Base-by-base conservation (phyloP, 2,329 filamentous ascomycete species). In the Nigrospora oryzae region DNA sequence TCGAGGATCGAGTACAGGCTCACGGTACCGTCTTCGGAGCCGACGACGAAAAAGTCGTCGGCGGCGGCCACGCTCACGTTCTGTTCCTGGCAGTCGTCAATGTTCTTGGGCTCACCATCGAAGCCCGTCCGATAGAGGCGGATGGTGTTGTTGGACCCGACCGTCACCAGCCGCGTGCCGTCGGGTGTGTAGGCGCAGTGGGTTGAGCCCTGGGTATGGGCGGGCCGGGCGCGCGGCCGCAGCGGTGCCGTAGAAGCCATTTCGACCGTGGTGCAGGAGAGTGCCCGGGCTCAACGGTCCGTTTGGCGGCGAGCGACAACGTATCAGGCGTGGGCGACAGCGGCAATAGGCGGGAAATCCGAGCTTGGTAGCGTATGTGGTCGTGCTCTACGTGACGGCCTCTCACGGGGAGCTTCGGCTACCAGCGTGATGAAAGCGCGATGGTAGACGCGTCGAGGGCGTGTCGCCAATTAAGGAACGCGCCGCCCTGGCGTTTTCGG, bases 21-120 rank as follows among this genome's bases (percentile, higher is more conserved):
- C 57, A 98, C 89, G n/a, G 86, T 93, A 58, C 94, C 93, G 67
- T 97, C 90, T 64, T 98, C 91, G 16, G 88, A 87, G 28, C 89
- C 93, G 49, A 89, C 82, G 38, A 97, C 80, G 61, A 96, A 95
- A 63, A 86, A 89, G 48, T 85, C 80, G 59, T 91, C 77, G 33
- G 81, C 79, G 16, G 89, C 81, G 30, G 81, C 85, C 17, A 97
- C 79, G 31, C 84, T 82, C 16, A 86, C 74, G 59, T 95, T 95
- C 52, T 87, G 84, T 54, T 96, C 91, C 49, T 86, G 85, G 44
- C 85, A 89, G 51, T 96, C 89, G 61, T 97, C 91, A 46, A 98
- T 84, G 46, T 91, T 95, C 47, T 79, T 82, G 11, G 94, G 93
- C 63, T 98, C 93, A 55, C 89, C 90, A 67, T 95, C 86, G 35